These are phyloP conservation scores for Picocystis sp. DNA, from an alignment of 163 green algal genomes.

Conservation along the genomic window DNA sequence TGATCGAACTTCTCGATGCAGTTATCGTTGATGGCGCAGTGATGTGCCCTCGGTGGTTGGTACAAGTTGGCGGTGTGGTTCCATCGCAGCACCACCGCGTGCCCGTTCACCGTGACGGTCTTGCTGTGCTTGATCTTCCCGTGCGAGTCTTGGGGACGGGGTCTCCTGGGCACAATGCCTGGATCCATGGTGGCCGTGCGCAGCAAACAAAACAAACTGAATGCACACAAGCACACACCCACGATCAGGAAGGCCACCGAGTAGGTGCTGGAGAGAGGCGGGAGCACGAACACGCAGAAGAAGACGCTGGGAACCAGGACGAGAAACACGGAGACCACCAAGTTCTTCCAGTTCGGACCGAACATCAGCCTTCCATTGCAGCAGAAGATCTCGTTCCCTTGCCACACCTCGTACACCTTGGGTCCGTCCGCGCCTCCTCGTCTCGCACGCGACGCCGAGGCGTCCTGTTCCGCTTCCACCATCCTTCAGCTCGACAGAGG, in stretches of 20 bases:
- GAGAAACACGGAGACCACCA: constrained; percentile 1
- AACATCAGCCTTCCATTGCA: constrained; percentile 3
- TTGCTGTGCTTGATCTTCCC: constrained; percentile 26
- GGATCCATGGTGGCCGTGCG: constrained; percentile 69
- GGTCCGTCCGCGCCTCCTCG: not conserved
- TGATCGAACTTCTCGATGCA: constrained; percentile 98
- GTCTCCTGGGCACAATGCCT: constrained; percentile 69
- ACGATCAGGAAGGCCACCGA: constrained; percentile 3
- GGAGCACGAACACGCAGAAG: constrained; percentile 2
- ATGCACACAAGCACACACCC: not conserved
- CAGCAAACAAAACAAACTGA: constrained; percentile 17
- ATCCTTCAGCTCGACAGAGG: no score
- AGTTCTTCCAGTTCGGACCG: constrained; percentile 6
- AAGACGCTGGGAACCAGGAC: constrained; percentile 1
- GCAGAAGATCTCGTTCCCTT: constrained; percentile 9
- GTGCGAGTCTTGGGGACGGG: constrained; percentile 30
- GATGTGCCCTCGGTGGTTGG: constrained; percentile 77
- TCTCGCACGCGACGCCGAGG: not conserved
- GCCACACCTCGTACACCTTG: constrained; percentile 1
- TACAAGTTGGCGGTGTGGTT: constrained; percentile 91
- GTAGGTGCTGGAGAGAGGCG: not conserved
- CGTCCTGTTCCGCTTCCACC: no score
- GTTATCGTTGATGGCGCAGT: constrained; percentile 95
- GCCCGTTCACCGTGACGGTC: constrained; percentile 30
- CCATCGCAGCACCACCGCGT: constrained; percentile 51